These are phyloP conservation scores for Cyclotella cryptica DNA, from an alignment of 108 stramenopile species.

Conservation along the genomic window DNA sequence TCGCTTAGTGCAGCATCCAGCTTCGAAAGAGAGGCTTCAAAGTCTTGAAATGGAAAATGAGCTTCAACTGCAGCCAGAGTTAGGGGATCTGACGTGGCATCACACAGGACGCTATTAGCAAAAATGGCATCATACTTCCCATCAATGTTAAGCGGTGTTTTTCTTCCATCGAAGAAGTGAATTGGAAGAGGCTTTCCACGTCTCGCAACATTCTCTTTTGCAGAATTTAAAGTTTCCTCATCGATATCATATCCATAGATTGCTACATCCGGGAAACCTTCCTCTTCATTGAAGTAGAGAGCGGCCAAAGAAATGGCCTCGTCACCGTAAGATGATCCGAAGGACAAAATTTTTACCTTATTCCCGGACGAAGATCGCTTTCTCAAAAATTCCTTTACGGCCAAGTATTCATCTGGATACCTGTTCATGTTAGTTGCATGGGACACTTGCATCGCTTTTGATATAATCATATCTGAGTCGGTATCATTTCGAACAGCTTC, in stretches of 20 bases:
- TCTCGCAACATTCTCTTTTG: not conserved
- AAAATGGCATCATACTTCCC: constrained; percentile 27
- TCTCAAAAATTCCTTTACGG: not conserved
- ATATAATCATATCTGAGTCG: no score
- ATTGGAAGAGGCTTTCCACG: not conserved
- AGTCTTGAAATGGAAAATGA: constrained; percentile 16
- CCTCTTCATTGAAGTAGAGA: constrained; percentile 12
- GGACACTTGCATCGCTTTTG: not conserved
- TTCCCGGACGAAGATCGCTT: not conserved
- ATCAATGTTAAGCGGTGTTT: not conserved
- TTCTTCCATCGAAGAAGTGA: constrained; percentile 14
- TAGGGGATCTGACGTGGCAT: not conserved
- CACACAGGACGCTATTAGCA: constrained; percentile 22
- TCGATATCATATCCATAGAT: constrained; percentile 21
- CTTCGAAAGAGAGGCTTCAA: not conserved
- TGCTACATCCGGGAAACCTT: constrained; percentile 5
- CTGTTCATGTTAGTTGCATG: not conserved
- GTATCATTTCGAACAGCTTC: no score
- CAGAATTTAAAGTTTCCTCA: not conserved
- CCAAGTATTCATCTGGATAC: constrained; percentile 1
- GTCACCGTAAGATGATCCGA: constrained; percentile 14
- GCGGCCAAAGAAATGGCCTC: constrained; percentile 18
- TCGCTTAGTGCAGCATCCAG: constrained; percentile 1
- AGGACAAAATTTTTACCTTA: constrained; percentile 7
- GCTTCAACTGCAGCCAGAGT: not conserved